Evolutionary conservation across 495 filamentous ascomycete genomes (phyloP), one percentile per base, ranked within the genome.

Genomic region (Glonium stellatum): DNA sequence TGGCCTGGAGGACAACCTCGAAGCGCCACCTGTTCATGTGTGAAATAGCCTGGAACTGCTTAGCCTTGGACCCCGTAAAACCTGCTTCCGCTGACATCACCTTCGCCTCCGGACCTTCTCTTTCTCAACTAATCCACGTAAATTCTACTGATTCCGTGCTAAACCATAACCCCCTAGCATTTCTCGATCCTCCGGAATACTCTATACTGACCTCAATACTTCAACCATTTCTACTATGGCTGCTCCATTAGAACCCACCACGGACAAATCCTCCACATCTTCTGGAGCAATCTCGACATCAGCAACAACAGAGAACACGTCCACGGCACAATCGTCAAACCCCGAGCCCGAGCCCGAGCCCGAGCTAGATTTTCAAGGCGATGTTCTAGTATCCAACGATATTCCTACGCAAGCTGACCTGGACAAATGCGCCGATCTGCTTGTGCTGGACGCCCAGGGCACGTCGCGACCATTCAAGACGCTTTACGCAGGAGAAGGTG

Each of bases 391-490:
- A 13, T 61, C 62, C 50, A 57, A 68, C 41, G 56, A 65, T 23
- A 36, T 66, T 18, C 66, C 66, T 5, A 61, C 59, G 5, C 52
- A 66, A 36, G 49, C 55, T 22, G 57, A 60, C 15, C 52, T 67
- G 12, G 53, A 59, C 41, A 49, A 41, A 21, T 63, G 62, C 27
- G 76, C 56, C 11, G 71, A 83, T 48, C 76, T 86, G 67, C 70
- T 77, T 0, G 78, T 95, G 1, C 77, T 89, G 36, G 87, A 88
- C 65, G 72, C 74, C 35, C 70, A 88, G 48, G 85, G 86, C 13
- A 83, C 83, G 51, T 68, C 77, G 2, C 73, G 78, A 46, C 75
- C 82, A 4, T 93, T 92, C 76, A 82, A 83, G 68, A 83, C 77
- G 56, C 70, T 93, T 21, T 91, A 88, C 66, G 72, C 76, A 6